A percentile compares a stretch with the other conserved stretches of the same genome.
Conservation (phyloP, 495 filamentous ascomycete genomes). For the Neurospora sp. region DNA sequence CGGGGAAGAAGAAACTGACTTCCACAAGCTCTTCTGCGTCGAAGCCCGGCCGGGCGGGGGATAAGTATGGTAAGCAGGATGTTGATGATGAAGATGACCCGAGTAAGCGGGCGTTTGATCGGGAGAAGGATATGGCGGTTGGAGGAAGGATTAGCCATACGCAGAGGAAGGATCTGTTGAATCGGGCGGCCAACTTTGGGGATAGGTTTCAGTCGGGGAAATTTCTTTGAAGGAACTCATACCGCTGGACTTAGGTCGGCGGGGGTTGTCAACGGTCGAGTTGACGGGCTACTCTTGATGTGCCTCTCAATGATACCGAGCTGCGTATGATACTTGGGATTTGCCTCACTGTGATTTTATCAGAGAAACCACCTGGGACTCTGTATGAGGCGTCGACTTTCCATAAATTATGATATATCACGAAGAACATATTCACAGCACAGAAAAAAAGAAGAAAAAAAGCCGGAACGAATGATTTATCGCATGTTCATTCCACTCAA, state of each 20-base stretch:
- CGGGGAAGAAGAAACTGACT: constrained; percentile 4
- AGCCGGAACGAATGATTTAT: not conserved
- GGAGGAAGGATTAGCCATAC: constrained; percentile 61
- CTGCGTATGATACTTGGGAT: not conserved
- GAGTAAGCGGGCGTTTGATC: constrained; percentile 77
- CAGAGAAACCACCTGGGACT: not conserved
- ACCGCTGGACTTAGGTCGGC: not conserved
- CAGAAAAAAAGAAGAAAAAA: too few relatives aligned
- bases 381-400: not conserved
- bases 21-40: not conserved
- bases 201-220: constrained; percentile 71
- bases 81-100: constrained; percentile 81
- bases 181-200: constrained; percentile 71
- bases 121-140: constrained; percentile 86
- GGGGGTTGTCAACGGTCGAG: not conserved
- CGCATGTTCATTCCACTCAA: not conserved
- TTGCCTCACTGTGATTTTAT: not conserved
- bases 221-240: constrained; percentile 37
- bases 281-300: not conserved
- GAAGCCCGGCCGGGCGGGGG: constrained; percentile 8
- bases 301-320: not conserved
- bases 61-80: constrained; percentile 28
- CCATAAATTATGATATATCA: not conserved
- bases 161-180: constrained; percentile 71
- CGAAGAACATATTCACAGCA: not conserved